Percentiles rank a stretch among this genome's conserved stretches.
phyloP scores from a whole-genome alignment of 2,329 filamentous ascomycete species.

The Nakataea oryzae region DNA sequence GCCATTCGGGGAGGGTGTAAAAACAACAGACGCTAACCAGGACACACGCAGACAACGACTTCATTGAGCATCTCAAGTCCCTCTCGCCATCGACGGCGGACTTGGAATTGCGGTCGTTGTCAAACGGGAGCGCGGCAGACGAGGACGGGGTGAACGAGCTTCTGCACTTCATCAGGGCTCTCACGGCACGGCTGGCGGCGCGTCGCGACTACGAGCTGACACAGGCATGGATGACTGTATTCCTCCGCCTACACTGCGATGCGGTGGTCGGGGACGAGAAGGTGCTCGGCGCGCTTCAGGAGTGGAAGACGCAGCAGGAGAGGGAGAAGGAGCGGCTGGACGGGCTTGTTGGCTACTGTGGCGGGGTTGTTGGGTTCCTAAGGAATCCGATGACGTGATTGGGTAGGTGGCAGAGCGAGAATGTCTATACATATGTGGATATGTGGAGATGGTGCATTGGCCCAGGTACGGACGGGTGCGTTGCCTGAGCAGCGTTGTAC shows the following conservation, averaged over 20 bases:
- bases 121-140: conserved; percentile 27
- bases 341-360: conserved; percentile 74
- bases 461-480: too few relatives aligned
- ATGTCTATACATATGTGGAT: background rate
- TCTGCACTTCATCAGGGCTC: conserved; percentile 66
- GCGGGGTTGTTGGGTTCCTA: conserved; percentile 76
- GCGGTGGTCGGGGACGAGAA: conserved; percentile 30
- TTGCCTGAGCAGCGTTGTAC: too few relatives aligned
- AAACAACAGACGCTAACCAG: background rate
- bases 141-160: conserved; percentile 49
- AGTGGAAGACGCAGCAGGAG: conserved; percentile 66
- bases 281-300: conserved; percentile 48
- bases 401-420: background rate
- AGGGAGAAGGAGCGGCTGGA: conserved; percentile 61
- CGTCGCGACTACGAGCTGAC: conserved; percentile 84
- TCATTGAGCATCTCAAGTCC: conserved; percentile 70
- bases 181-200: conserved; percentile 59
- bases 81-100: conserved; percentile 80
- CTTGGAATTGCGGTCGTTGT: conserved; percentile 77
- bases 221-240: conserved; percentile 96
- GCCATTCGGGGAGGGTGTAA: background rate
- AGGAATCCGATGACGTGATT: conserved; percentile 46
- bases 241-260: conserved; percentile 67
- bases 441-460: background rate
- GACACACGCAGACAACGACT: conserved; percentile 39